Conservation (phyloP, 1,284 basidiomycete genomes). For the Tilletia caries region DNA sequence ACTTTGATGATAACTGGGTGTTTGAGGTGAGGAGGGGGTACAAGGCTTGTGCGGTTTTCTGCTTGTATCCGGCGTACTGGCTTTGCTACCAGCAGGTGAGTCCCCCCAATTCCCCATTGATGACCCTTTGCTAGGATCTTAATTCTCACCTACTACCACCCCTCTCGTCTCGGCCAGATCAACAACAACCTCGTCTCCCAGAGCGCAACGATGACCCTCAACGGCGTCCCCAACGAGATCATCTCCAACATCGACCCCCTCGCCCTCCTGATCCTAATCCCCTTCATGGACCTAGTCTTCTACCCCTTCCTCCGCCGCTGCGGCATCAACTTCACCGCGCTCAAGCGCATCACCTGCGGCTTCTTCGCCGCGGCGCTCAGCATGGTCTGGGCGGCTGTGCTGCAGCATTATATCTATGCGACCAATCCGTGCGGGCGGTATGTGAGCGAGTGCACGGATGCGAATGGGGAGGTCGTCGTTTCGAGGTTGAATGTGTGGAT, state of each 20-base stretch:
- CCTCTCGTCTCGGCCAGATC: too few relatives aligned
- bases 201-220: constrained; percentile 59
- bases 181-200: constrained; percentile 67
- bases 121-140: constrained; percentile 15
- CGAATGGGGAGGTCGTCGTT: constrained; percentile 29
- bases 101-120: background rate
- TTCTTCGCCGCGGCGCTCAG: constrained; percentile 61
- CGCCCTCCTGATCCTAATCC: constrained; percentile 56
- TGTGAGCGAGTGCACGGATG: constrained; percentile 51
- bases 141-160: too few relatives aligned
- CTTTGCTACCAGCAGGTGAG: constrained; percentile 57
- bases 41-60: constrained; percentile 79
- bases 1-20: constrained; percentile 63
- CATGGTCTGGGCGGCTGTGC: constrained; percentile 65
- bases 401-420: constrained; percentile 58
- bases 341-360: constrained; percentile 49
- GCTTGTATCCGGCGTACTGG: constrained; percentile 63
- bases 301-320: constrained; percentile 70
- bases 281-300: constrained; percentile 59
- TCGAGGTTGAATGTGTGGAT: constrained; percentile 53
- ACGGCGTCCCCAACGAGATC: constrained; percentile 73
- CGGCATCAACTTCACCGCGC: constrained; percentile 62
- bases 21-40: constrained; percentile 77
- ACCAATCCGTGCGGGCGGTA: constrained; percentile 60
- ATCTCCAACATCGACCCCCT: constrained; percentile 76